Percentiles rank a stretch among this genome's conserved stretches.
Evolutionary conservation across 2,329 filamentous ascomycete genomes (phyloP).

Genomic region (Macrophomina tecta): DNA sequence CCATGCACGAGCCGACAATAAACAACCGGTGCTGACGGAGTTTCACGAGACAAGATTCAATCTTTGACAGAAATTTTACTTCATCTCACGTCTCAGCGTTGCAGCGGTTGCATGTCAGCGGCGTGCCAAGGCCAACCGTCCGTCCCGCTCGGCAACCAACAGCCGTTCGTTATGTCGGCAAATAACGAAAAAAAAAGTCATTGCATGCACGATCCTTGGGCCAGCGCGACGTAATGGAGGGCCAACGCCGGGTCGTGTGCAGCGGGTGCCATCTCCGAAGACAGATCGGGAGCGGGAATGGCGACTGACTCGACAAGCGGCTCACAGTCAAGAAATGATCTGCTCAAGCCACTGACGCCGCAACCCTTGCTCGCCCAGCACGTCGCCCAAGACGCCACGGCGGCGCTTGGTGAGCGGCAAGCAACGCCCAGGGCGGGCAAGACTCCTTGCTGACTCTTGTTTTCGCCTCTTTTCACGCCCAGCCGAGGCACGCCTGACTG

Average conservation of each 20-base stretch:
- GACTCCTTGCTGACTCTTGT: conserved; percentile 3
- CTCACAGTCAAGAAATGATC: conserved; percentile 22
- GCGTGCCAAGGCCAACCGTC: background rate
- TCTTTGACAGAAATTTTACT: conserved; percentile 10
- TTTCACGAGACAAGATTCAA: background rate
- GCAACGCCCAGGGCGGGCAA: background rate
- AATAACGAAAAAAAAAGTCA: background rate
- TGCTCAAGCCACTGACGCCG: conserved; percentile 25
- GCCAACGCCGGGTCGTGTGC: background rate
- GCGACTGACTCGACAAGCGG: conserved; percentile 5
- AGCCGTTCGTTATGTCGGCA: background rate
- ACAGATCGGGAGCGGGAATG: conserved; percentile 15
- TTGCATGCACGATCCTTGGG: conserved; percentile 3
- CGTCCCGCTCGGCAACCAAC: background rate
- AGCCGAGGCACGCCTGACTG: conserved; percentile 6
- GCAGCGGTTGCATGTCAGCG: background rate
- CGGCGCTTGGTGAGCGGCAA: conserved; percentile 14
- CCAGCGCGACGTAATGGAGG: conserved; percentile 16
- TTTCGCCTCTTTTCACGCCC: background rate
- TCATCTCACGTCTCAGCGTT: conserved; percentile 17
- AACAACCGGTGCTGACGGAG: background rate
- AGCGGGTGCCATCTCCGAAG: conserved; percentile 16
- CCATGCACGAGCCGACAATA: background rate
- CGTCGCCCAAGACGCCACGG: background rate
- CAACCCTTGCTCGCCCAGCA: background rate